Evolutionary conservation across 2,329 filamentous ascomycete genomes (phyloP), one percentile per base, ranked within the genome.

Genomic region (Macrophomina pseudophaseolina): DNA sequence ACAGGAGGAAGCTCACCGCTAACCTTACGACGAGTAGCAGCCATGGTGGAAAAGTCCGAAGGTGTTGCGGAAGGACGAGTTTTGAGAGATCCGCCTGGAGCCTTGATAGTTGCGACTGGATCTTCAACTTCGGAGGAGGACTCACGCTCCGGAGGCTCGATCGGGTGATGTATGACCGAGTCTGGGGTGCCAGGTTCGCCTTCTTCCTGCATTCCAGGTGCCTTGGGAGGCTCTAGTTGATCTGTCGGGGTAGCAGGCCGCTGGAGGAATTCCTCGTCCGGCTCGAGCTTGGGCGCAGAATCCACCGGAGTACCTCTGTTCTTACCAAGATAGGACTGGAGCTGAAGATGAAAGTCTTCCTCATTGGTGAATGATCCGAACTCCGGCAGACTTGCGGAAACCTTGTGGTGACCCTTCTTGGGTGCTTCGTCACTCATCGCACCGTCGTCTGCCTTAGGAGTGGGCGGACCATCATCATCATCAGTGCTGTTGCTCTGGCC

Each of bases 1-100:
- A 80, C 73, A 18, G 80, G 80, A n/a, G 79, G 76, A 65, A 88
- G 82, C 73, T 94, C 91, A 48, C 89, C 88, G 80, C 93, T 97
- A 70, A 97, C 91, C 73, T 94, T 88, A 68, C 94, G 88, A 70
- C 94, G 89, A 71, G 91, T 88, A 71, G 94, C 92, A 49, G 93
- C 90, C 93, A 98, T 97, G 4, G 91, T 86, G 66, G 88, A 83
- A 59, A 94, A 81, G 76, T 98, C 94, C 1, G 92, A 90, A 1
- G 93, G 94, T 0, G 94, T 97, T 46, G 93, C 88, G 1, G 94
- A 97, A 16, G 93, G 88, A 40, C 94, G 87, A 0, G 94, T 95
- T 83, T 97, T 97, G 48, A 98, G 85, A 77, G 90, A 93, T 11
- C 92, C 92, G 7, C 93, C 92, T 28, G 91, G 89, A 8, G 93